Evolutionary conservation across 2,329 filamentous ascomycete genomes (phyloP).

Genomic region (Sclerotinia minor): DNA sequence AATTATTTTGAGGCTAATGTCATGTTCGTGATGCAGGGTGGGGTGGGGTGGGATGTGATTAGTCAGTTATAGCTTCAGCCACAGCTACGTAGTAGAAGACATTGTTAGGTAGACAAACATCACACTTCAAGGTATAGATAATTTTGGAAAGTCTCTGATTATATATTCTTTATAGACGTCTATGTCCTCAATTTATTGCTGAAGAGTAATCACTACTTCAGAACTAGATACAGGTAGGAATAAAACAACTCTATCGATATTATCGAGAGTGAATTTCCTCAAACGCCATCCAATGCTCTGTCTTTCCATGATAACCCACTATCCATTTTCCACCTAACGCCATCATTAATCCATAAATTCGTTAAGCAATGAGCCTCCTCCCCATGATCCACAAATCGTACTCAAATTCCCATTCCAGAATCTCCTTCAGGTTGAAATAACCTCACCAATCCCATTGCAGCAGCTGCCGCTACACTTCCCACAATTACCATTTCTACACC

Average conservation of each 20-base stretch:
- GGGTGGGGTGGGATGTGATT: background rate
- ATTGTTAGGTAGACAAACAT: background rate
- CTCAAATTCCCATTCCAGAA: background rate
- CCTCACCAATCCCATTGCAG: constrained; percentile 45
- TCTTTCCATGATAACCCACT: background rate
- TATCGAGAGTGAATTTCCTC: constrained; percentile 30
- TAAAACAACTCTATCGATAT: constrained; percentile 34
- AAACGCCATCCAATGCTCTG: constrained; percentile 22
- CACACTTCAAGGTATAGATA: background rate
- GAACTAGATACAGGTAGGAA: constrained; percentile 9
- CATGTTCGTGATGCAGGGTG: background rate
- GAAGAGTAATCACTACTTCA: background rate
- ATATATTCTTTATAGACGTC: too few relatives aligned
- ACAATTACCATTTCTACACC: constrained; percentile 47
- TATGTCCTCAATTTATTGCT: too few relatives aligned
- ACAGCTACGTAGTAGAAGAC: background rate
- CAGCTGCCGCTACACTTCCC: constrained; percentile 43
- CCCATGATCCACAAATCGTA: constrained; percentile 21
- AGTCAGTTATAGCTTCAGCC: background rate
- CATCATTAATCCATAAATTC: constrained; percentile 6
- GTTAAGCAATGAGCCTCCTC: background rate
- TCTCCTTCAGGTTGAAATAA: constrained; percentile 36
- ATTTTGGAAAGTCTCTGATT: background rate
- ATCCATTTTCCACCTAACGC: background rate
- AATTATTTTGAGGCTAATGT: background rate